Evolutionary conservation across 2,329 filamentous ascomycete species (phyloP), one percentile per base, ranked within the genome.

Genomic region (Aspergillus sergii): DNA sequence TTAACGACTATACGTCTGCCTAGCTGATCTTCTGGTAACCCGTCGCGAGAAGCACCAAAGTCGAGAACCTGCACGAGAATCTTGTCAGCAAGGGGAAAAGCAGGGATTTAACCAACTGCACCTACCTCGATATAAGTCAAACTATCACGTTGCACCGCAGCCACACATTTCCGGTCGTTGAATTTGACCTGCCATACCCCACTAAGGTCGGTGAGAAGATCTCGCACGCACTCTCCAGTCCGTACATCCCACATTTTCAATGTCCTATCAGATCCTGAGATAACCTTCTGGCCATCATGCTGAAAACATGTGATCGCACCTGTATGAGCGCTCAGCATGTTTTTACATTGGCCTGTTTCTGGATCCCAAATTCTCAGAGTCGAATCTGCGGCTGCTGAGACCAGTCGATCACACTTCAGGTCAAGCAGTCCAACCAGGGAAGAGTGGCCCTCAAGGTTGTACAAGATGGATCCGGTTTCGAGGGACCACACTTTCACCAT

Each of bases 141-240:
- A 72, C 89, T 90, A 68, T 97, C 93, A 61, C 95, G 88, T 82
- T 99, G 95, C 61, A 99, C 95, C 51, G 95, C 95, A 64, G 95
- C 95, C 62, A 99, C 95, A 76, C 95, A 99, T 76, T 94, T 87
- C 69, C 95, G 86, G 75, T 96, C 93, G 73, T 99, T 94, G 80
- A 99, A 99, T 73, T 95, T 95, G 72, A 99, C 95, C 81, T 99
- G 95, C 95, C 95, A 99, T 9, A 99, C 95, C n/a, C 94, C 94
- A 69, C 90, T 94, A 41, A 99, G 84, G 73, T 97, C 94, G 16
- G 93, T 97, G 72, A 99, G 84, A 48, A 99, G 85, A 78, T 99
- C 94, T 69, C 94, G 91, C 58, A 97, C 89, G 76, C 93, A 97
- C 72, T 97, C 91, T 56, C 95, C 95, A 1, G 90, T 96, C 72